phyloP scores from a whole-genome alignment of 1,284 basidiomycete genomes.

The Mycena citricolor region DNA sequence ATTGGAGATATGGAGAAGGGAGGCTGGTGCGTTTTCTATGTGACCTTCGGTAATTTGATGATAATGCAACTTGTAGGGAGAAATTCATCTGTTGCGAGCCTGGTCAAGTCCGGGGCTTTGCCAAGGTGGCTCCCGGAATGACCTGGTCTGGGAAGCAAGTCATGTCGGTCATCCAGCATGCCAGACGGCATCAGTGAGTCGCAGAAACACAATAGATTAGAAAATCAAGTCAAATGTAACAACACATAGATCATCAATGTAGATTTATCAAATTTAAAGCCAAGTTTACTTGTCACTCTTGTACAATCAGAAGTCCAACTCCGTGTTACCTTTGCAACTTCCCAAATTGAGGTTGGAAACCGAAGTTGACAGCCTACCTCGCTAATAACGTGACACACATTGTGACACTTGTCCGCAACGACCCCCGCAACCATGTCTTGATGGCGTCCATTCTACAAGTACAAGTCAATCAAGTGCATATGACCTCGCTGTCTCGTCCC shows the following conservation, averaged over 20 bases:
- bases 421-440: constrained; percentile 10
- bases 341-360: too few relatives aligned
- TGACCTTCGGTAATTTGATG: neutral
- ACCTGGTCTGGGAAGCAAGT: constrained; percentile 77
- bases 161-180: constrained; percentile 37
- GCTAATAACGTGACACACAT: constrained; percentile 5
- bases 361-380: too few relatives aligned
- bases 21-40: constrained; percentile 66
- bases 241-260: neutral
- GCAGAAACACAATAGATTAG: neutral
- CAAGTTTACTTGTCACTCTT: too few relatives aligned
- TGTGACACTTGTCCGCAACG: neutral
- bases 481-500: neutral
- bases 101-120: constrained; percentile 73
- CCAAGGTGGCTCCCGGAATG: constrained; percentile 56
- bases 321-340: too few relatives aligned
- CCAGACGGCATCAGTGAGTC: constrained; percentile 20
- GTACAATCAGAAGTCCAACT: too few relatives aligned
- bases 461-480: constrained; percentile 22
- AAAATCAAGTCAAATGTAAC: too few relatives aligned
- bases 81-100: constrained; percentile 85
- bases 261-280: too few relatives aligned
- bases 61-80: constrained; percentile 52
- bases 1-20: constrained; percentile 84
- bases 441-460: constrained; percentile 14